A percentile compares a stretch with the other conserved stretches of the same genome.
Conservation (phyloP, 768 basidiomycete genomes). For the Hortiboletus flavorubellus region DNA sequence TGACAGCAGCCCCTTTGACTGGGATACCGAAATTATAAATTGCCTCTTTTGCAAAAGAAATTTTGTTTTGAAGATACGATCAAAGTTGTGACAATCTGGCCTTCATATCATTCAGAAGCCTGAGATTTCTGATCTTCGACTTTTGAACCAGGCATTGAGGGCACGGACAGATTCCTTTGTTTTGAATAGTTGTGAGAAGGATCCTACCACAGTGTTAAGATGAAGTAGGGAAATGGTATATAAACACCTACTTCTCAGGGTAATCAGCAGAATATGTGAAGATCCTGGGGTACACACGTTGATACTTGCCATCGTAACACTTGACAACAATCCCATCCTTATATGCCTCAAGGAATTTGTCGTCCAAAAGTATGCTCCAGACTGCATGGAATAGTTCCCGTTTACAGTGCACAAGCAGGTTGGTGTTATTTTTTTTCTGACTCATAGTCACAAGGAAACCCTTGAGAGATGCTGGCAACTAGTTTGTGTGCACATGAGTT, state of each 20-base stretch:
- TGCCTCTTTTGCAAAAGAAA: background rate
- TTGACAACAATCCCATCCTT: background rate
- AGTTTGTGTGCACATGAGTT: background rate
- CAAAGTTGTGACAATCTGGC: background rate
- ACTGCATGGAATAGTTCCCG: slow-evolving; percentile 2
- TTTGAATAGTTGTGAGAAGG: background rate
- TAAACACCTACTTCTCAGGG: slow-evolving; percentile 1
- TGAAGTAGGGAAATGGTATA: background rate
- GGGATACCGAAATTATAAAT: background rate
- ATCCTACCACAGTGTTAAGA: background rate
- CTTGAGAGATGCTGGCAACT: background rate
- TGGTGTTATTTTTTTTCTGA: background rate
- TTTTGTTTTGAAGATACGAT: background rate
- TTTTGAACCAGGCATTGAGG: background rate
- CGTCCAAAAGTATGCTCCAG: background rate
- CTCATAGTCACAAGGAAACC: background rate
- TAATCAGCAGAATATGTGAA: slow-evolving; percentile 5
- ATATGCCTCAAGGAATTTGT: background rate
- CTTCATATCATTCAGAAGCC: background rate
- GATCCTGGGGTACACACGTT: background rate
- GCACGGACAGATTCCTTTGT: background rate
- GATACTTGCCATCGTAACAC: background rate
- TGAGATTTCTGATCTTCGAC: background rate
- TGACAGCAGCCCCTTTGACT: background rate
- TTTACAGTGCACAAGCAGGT: slow-evolving; percentile 3